Evolutionary conservation across 257 asterid species (phyloP).

Genomic region (Solanum ossicruentum): DNA sequence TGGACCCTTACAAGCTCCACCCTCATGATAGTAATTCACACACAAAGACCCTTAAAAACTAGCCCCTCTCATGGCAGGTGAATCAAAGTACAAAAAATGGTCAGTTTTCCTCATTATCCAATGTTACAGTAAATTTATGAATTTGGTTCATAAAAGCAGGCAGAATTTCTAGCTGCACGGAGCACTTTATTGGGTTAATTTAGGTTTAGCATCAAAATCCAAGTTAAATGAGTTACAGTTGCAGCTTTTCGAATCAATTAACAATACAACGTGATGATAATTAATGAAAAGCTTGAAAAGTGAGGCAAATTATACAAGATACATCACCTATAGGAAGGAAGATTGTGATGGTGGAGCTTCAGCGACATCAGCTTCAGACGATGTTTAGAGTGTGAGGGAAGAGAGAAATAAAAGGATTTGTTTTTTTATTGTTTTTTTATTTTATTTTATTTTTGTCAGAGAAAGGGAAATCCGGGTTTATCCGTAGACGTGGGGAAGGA

Average conservation of each 20-base stretch:
- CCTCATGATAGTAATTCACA: no score
- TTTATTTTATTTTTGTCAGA: not conserved
- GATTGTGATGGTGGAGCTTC: conserved; percentile 36
- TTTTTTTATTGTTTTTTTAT: no score
- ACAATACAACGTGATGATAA: not conserved
- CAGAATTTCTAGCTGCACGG: not conserved
- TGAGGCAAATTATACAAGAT: not conserved
- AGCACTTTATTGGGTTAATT: not conserved
- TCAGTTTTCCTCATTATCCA: not conserved
- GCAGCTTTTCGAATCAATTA: not conserved
- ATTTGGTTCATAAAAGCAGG: not conserved
- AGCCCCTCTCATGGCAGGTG: not conserved
- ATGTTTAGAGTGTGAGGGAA: not conserved
- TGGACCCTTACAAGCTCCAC: no score
- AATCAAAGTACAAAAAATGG: not conserved
- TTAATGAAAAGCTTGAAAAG: not conserved
- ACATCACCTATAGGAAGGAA: conserved; percentile 43
- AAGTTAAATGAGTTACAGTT: not conserved
- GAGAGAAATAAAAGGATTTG: not conserved
- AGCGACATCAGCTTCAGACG: conserved; percentile 32
- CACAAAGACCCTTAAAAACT: not conserved
- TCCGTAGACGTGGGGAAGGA: conserved; percentile 47
- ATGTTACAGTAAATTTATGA: not conserved
- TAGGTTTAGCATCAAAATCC: not conserved
- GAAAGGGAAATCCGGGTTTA: conserved; percentile 8